Conservation (phyloP, 139 green algal genomes). For the Coelastrella sp. region DNA sequence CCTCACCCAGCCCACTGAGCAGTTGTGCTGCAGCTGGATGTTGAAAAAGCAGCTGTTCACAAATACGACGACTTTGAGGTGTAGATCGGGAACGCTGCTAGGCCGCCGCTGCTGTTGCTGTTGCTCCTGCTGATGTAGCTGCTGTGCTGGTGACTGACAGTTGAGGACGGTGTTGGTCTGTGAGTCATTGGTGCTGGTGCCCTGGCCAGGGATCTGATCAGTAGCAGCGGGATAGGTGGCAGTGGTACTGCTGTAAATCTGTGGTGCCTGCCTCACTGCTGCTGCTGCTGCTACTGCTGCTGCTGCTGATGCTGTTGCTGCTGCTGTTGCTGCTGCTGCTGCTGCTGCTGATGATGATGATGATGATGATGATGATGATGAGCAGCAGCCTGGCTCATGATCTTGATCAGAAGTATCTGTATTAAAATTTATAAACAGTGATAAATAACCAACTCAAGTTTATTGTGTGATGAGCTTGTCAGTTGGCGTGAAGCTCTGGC, state of each 20-base stretch:
- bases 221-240: not conserved
- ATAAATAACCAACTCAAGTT: no score
- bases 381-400: no score
- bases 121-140: slow-evolving; percentile 17
- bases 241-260: not conserved
- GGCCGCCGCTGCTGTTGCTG: not conserved
- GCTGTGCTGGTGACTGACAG: not conserved
- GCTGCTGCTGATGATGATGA: no score
- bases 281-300: no score
- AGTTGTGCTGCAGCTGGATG: not conserved
- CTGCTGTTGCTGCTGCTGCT: no score
- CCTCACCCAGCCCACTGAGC: not conserved
- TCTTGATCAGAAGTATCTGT: no score
- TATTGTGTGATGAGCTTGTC: no score
- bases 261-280: no score
- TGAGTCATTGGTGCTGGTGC: not conserved
- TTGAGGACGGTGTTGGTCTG: not conserved
- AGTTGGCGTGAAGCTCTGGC: no score
- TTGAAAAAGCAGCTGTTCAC: not conserved
- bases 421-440: no score
- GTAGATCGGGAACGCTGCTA: not conserved
- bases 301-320: no score
- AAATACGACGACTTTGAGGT: not conserved
- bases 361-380: no score
- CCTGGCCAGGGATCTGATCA: not conserved